A percentile compares a stretch with the other conserved stretches of the same genome.
Evolutionary conservation across 1,139 yeast genomes (phyloP).

Genomic region (Suhomyces chickasaworum): DNA sequence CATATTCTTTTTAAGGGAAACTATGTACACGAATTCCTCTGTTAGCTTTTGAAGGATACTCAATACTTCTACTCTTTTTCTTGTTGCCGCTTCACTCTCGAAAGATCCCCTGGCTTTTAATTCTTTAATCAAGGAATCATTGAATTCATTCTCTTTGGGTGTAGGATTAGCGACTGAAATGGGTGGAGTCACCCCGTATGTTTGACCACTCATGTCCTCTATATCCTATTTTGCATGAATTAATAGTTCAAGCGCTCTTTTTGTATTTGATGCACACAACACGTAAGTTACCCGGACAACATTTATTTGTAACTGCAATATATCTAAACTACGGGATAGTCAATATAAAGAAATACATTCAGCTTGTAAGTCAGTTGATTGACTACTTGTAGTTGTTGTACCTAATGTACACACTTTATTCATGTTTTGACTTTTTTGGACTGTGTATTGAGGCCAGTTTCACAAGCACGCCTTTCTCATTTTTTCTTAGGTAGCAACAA

Average conservation of each 20-base stretch:
- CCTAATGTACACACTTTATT: too few species aligned
- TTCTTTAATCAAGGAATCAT: conserved; percentile 76
- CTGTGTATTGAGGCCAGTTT: too few species aligned
- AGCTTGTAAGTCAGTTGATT: too few species aligned
- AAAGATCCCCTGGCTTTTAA: conserved; percentile 84
- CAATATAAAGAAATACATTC: too few species aligned
- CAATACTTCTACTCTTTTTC: conserved; percentile 74
- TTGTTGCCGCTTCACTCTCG: conserved; percentile 81
- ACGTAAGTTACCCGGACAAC: not conserved
- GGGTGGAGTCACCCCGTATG: conserved; percentile 88
- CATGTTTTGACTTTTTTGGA: too few species aligned
- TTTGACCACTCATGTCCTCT: not conserved
- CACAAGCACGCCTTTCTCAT: not conserved
- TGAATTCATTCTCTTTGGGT: conserved; percentile 70
- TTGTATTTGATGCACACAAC: too few species aligned
- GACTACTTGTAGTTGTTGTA: too few species aligned
- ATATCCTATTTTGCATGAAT: not conserved
- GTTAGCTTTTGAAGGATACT: conserved; percentile 68
- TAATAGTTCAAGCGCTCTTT: too few species aligned
- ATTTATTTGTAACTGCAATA: too few species aligned
- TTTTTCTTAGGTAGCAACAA: conserved; percentile 1
- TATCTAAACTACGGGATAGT: too few species aligned
- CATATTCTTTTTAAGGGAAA: conserved; percentile 82
- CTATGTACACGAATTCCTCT: conserved; percentile 79
- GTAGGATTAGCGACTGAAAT: conserved; percentile 84